Conservation (phyloP, 2,329 filamentous ascomycete genomes). For the Sclerotinia sclerotiorum region DNA sequence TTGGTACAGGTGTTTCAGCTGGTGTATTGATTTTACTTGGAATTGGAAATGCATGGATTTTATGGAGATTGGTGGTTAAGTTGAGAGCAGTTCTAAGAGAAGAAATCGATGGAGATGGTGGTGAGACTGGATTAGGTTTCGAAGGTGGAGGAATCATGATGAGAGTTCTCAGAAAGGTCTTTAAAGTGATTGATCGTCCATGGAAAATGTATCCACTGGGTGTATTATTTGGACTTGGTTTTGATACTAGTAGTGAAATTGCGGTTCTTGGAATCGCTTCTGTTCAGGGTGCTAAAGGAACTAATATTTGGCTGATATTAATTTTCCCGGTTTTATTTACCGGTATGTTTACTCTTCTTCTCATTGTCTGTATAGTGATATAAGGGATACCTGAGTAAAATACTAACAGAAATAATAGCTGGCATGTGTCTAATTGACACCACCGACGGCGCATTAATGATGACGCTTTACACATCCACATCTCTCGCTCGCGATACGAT, state of each 20-base stretch:
- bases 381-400: too few relatives aligned
- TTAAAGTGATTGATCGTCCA: constrained; percentile 69
- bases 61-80: constrained; percentile 72
- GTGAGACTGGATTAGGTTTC: constrained; percentile 55
- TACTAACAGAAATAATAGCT: constrained; percentile 47
- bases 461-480: constrained; percentile 83
- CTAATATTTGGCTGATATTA: constrained; percentile 89
- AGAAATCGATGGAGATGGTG: constrained; percentile 32
- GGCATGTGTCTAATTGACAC: constrained; percentile 97
- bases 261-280: constrained; percentile 87
- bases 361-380: too few relatives aligned
- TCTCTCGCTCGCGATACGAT: constrained; percentile 76
- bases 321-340: constrained; percentile 92
- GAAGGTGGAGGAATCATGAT: constrained; percentile 77
- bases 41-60: constrained; percentile 79
- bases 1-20: constrained; percentile 85
- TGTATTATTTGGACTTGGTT: constrained; percentile 85
- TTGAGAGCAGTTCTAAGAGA: constrained; percentile 61
- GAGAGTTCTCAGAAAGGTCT: constrained; percentile 69
- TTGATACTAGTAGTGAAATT: constrained; percentile 94
- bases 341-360: constrained; percentile 46
- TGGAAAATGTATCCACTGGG: constrained; percentile 98
- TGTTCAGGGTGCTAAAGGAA: constrained; percentile 81
- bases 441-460: constrained; percentile 90
- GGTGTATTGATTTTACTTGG: constrained; percentile 80